Percentiles rank a stretch among this genome's conserved stretches.
Conservation (phyloP, 1,284 basidiomycete genomes). For the Rhizoctonia solani region DNA sequence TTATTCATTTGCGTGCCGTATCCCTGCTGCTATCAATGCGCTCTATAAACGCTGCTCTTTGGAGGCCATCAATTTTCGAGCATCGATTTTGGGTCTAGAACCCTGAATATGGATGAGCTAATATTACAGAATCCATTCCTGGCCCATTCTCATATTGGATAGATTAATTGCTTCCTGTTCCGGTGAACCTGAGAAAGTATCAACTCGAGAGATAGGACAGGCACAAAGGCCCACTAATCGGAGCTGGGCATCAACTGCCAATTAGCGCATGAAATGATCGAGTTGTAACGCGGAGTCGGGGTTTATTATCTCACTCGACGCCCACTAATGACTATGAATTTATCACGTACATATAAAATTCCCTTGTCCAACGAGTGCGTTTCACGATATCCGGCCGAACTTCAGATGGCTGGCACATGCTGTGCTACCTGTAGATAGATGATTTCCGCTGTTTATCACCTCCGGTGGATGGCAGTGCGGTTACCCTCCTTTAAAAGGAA, state of each 20-base stretch:
- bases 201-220: neutral
- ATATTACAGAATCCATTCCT: neutral
- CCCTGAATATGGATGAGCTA: neutral
- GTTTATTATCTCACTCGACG: too few relatives aligned
- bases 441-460: too few relatives aligned
- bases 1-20: neutral
- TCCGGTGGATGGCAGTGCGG: too few relatives aligned
- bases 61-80: too few relatives aligned
- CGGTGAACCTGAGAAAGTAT: neutral
- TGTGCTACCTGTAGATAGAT: too few relatives aligned
- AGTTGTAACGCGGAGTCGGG: too few relatives aligned
- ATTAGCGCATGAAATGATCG: neutral
- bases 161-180: slow-evolving; percentile 1
- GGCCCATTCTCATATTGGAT: neutral
- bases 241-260: neutral
- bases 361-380: too few relatives aligned
- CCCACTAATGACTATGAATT: too few relatives aligned
- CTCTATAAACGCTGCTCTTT: neutral
- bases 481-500: too few relatives aligned
- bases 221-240: neutral
- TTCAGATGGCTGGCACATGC: too few relatives aligned
- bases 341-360: too few relatives aligned
- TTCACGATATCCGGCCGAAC: too few relatives aligned
- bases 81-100: neutral
- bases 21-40: neutral